Conservation (phyloP, 257 asterid species). For the Cruciata laevipes region DNA sequence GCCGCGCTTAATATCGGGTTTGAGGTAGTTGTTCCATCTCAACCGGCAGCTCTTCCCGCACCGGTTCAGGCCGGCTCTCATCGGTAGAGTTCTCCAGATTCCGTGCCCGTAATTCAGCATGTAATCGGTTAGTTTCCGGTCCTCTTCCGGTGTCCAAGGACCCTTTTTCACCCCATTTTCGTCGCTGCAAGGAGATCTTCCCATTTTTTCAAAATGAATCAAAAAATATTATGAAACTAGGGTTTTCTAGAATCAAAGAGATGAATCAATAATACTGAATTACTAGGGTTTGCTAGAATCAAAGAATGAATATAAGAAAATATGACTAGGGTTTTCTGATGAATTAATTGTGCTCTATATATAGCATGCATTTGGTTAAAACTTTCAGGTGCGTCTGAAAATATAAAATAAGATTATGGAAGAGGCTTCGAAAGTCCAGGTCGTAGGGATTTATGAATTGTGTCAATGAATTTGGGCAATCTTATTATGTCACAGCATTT, state of each 20-base stretch:
- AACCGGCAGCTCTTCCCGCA: constrained; percentile 47
- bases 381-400: too few species aligned
- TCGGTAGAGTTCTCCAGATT: constrained; percentile 34
- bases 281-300: too few species aligned
- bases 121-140: constrained; percentile 21
- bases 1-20: constrained; percentile 41
- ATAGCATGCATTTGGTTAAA: too few species aligned
- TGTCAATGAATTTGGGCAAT: not conserved
- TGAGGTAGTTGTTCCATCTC: constrained; percentile 42
- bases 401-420: not conserved
- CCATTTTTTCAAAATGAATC: constrained; percentile 19
- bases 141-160: constrained; percentile 46
- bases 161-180: constrained; percentile 32
- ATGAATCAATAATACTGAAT: too few species aligned
- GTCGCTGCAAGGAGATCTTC: constrained; percentile 23
- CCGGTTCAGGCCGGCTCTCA: constrained; percentile 30
- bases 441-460: not conserved
- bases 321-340: too few species aligned
- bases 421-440: not conserved
- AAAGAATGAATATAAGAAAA: too few species aligned
- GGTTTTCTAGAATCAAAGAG: too few species aligned
- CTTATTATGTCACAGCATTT: not conserved
- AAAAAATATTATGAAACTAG: too few species aligned
- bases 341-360: not conserved
- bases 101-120: constrained; percentile 32